phyloP scores from a whole-genome alignment of 306 rosid species.

The Trifolium pratense region DNA sequence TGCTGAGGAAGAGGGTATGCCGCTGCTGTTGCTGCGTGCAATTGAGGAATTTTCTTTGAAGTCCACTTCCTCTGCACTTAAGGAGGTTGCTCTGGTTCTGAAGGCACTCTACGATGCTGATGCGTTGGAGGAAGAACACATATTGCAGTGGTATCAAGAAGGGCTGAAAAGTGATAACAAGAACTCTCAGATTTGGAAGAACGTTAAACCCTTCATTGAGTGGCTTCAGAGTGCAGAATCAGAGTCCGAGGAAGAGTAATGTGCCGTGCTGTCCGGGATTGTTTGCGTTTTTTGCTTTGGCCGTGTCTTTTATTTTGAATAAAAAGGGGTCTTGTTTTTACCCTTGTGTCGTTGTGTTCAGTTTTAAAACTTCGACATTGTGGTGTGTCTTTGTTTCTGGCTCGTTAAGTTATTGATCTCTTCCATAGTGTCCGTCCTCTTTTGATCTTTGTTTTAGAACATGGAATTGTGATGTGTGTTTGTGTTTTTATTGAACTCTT shows the following conservation, averaged over 20 bases:
- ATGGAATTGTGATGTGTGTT: constrained; percentile 3
- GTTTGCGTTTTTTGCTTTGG: constrained; percentile 9
- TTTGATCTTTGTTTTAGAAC: not conserved
- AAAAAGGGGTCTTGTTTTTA: constrained; percentile 37
- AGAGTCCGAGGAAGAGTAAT: constrained; percentile 61
- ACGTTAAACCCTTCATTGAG: constrained; percentile 53
- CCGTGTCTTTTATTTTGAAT: constrained; percentile 30
- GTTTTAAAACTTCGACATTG: not conserved
- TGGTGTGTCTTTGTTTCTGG: constrained; percentile 8
- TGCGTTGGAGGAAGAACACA: constrained; percentile 61
- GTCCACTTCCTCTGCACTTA: constrained; percentile 44
- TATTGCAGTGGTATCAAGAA: constrained; percentile 55
- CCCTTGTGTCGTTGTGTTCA: constrained; percentile 8
- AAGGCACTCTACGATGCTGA: constrained; percentile 68
- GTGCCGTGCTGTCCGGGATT: not conserved
- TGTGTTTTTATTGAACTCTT: not conserved
- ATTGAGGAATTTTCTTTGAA: constrained; percentile 53
- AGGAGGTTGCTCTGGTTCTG: constrained; percentile 63
- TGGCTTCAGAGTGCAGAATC: constrained; percentile 81
- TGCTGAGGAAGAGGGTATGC: constrained; percentile 51
- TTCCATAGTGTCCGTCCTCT: not conserved
- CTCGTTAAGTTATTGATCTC: not conserved
- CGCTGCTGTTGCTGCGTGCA: constrained; percentile 49
- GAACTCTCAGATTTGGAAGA: constrained; percentile 64
- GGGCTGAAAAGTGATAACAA: constrained; percentile 56